Evolutionary conservation across 306 rosid species (phyloP).

Genomic region (Prinsepia uniflora): DNA sequence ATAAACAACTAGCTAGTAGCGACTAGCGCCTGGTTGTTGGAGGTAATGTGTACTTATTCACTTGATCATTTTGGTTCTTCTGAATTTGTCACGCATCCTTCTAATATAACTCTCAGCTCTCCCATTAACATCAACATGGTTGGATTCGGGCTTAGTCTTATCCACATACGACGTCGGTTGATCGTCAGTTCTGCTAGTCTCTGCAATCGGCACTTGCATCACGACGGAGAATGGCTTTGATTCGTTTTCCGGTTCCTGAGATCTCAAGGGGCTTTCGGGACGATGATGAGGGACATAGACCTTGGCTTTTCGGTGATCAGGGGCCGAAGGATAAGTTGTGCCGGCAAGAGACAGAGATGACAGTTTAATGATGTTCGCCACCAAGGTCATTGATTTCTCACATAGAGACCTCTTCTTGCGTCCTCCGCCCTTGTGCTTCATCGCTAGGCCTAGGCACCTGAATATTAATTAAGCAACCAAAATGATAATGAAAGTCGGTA

Average conservation of each 20-base stretch:
- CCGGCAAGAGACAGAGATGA: slow-evolving; percentile 51
- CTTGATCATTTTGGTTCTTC: background rate
- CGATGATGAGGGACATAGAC: background rate
- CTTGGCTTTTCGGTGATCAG: background rate
- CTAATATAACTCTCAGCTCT: slow-evolving; percentile 21
- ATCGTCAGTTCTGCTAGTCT: background rate
- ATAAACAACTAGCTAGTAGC: no score
- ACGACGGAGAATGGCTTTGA: slow-evolving; percentile 36
- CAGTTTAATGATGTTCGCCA: slow-evolving; percentile 56
- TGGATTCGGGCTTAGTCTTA: background rate
- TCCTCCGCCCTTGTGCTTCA: slow-evolving; percentile 4
- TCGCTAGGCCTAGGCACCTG: background rate
- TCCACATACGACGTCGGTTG: background rate
- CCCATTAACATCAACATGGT: slow-evolving; percentile 8
- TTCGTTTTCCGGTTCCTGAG: slow-evolving; percentile 39
- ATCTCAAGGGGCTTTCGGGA: slow-evolving; percentile 22
- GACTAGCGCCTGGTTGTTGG: no score
- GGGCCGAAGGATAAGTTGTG: slow-evolving; percentile 8
- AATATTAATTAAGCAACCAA: no score
- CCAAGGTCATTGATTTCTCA: slow-evolving; percentile 60
- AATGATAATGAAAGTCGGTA: background rate
- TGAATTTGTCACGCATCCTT: background rate
- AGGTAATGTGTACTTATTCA: no score
- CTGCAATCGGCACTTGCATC: slow-evolving; percentile 14
- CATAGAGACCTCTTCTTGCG: slow-evolving; percentile 44